Evolutionary conservation across 2,329 filamentous ascomycete genomes (phyloP), one percentile per base, ranked within the genome.

Genomic region (Magnaporthales sp.): DNA sequence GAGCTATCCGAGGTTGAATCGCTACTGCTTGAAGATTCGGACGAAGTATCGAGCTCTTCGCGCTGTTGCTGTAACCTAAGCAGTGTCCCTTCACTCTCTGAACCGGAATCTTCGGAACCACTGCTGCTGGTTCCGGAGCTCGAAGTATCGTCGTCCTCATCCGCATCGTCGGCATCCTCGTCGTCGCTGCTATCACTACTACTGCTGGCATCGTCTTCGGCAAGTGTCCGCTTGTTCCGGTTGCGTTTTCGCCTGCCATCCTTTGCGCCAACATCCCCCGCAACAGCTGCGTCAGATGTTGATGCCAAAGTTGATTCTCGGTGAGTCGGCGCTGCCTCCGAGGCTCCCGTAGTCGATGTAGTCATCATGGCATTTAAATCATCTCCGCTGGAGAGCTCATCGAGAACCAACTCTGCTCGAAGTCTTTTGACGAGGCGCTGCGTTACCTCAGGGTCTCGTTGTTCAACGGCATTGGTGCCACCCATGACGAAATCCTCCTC

Each of bases 381-480:
- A n/a, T 80, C 81, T 63, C 77, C 78, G 65, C 83, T 82, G 0
- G 79, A 81, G n/a, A 89, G 77, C 71, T 85, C 82, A 32, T 81
- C 81, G 38, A 86, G 70, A 31, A 89, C 80, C 69, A 81, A 79
- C 74, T 89, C 86, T 9, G 86, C 84, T 32, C 87, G 84, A 80
- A 88, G 87, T 66, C 87, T 84, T 79, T 87, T 88, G 62, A 86
- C 80, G 65, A 87, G 79, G 29, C 86, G 82, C 67, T 78, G 78
- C 68, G 83, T 81, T 75, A 89, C 80, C 58, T 80, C 78, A 65
- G 79, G 79, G 67, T 86, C 83, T 11, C 81, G 76, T 15, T 82
- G 78, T 67, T 51, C 62, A 66, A 68, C 7, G 32, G 38, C 63
- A 11, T 64, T 46, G 15, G 63, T 65, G 51, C 63, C 63, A 66